These are phyloP conservation scores for Phialophora expanda DNA, from an alignment of 2,329 filamentous ascomycete species.

Conservation along the genomic window DNA sequence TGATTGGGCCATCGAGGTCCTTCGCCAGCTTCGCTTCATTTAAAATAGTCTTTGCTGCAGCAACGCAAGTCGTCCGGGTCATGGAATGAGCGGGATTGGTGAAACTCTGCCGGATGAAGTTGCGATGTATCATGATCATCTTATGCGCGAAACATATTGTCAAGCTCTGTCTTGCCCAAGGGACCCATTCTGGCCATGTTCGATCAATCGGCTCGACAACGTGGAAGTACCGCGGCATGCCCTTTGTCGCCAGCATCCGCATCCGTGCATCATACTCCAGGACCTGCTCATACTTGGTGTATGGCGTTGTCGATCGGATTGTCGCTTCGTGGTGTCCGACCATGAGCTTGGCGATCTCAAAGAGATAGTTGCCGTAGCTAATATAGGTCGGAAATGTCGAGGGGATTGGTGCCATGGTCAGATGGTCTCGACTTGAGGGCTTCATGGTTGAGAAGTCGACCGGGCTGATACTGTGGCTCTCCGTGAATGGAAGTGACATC, in stretches of 20 bases:
- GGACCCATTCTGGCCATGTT: constrained; percentile 49
- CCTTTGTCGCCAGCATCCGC: constrained; percentile 44
- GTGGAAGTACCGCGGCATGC: constrained; percentile 47
- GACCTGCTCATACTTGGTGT: constrained; percentile 50
- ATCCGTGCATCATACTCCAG: constrained; percentile 49
- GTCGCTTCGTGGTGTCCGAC: constrained; percentile 47
- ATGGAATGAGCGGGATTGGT: constrained; percentile 49
- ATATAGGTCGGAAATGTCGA: constrained; percentile 42
- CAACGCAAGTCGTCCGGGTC: constrained; percentile 51
- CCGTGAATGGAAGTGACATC: constrained; percentile 51
- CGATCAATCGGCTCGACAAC: constrained; percentile 44
- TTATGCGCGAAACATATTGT: constrained; percentile 50
- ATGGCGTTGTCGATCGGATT: constrained; percentile 43
- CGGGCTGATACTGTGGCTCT: constrained; percentile 47
- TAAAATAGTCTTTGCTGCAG: constrained; percentile 49
- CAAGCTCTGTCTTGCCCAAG: constrained; percentile 44
- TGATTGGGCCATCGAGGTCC: constrained; percentile 46
- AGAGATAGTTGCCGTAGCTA: constrained; percentile 47
- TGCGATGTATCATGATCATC: constrained; percentile 53
- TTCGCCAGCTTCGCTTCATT: constrained; percentile 46
- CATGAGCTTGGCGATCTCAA: constrained; percentile 48
- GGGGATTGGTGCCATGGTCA: constrained; percentile 39
- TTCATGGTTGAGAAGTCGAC: constrained; percentile 45
- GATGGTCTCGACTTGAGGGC: constrained; percentile 47
- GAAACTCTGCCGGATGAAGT: constrained; percentile 51